Base-by-base conservation (phyloP, 2,329 filamentous ascomycete genomes). In the Aspergillus unguis region DNA sequence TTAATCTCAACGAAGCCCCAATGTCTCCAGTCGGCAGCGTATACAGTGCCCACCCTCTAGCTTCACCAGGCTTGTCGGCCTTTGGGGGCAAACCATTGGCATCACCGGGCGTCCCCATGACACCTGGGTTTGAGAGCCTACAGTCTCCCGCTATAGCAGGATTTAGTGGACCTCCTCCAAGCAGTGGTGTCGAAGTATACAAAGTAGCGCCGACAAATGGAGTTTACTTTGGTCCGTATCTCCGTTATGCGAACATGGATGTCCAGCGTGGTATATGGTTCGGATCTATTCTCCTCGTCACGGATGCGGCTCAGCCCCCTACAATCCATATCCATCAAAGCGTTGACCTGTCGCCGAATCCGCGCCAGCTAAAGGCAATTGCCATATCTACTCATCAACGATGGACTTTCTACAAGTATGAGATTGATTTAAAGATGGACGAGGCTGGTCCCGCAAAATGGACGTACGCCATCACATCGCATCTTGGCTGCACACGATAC, bases 391-490 rank as follows among this genome's bases (percentile, higher is more conserved):
- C 86, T 1, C 94, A 99, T 70, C 92, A 96, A 67, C 81, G 91
- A 55, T 99, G 92, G 92, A 86, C 86, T 9, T 99, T 99, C 69
- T 96, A 95, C 74, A 89, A 92, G 66, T 99, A 99, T 66, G 91
- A 96, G 57, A 73, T 97, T 51, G 89, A 96, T 56, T 73, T 99
- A 43, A 85, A 84, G 55, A 99, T 99, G 94, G 85, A 88, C 32
- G 92, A 97, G 11, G 69, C 77, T 11, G 81, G 79, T 27, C 81
- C 84, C 29, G 87, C 90, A 0, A 88, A 94, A 66, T 99, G 94
- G 94, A 99, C 94, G 0, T 99, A 99, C 67, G 94, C 94, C 1
- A 92, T 99, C 47, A 99, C 94, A 0, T 97, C 94, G 1, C 92
- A 97, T 65, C 79, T 97, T 23, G 94, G 94, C 32, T 99, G 94